Conservation (phyloP, 2,329 filamentous ascomycete species). For the Penicillium thymicola region DNA sequence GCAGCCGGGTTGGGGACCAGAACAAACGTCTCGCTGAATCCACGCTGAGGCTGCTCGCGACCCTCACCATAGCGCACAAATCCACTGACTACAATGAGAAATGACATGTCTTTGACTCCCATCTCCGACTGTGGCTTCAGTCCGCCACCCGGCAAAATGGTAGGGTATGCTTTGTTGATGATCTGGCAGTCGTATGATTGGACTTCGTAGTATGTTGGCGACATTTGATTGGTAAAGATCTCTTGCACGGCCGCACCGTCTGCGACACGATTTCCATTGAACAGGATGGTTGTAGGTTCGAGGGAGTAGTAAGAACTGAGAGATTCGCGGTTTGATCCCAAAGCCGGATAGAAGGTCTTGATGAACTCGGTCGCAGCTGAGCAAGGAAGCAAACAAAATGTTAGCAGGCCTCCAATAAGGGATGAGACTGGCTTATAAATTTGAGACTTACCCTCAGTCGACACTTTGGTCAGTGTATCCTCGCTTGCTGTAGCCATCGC, state of each 20-base stretch:
- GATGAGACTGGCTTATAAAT: not conserved
- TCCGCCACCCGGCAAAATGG: constrained; percentile 44
- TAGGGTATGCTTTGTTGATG: constrained; percentile 66
- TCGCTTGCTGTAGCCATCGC: constrained; percentile 33
- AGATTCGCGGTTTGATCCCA: constrained; percentile 57
- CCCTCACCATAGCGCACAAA: constrained; percentile 64
- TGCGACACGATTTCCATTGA: constrained; percentile 70
- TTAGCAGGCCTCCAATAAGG: not conserved
- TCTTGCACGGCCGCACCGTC: constrained; percentile 64
- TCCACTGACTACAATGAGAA: constrained; percentile 72
- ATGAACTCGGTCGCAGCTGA: constrained; percentile 69
- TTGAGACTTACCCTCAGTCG: constrained; percentile 39
- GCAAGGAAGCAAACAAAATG: not conserved
- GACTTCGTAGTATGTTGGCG: constrained; percentile 64
- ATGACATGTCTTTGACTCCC: constrained; percentile 58
- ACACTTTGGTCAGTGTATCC: constrained; percentile 41
- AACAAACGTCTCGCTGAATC: constrained; percentile 77
- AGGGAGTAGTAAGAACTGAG: constrained; percentile 69
- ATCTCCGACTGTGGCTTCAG: constrained; percentile 41
- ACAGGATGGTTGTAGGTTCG: constrained; percentile 63
- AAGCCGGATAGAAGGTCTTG: constrained; percentile 70
- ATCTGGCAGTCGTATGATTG: constrained; percentile 75
- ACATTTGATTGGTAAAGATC: constrained; percentile 66
- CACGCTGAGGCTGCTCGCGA: constrained; percentile 60
- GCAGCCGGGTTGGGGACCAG: constrained; percentile 65